These are phyloP conservation scores for Moelleriella libera DNA, from an alignment of 2,329 filamentous ascomycete genomes.

Conservation along the genomic window DNA sequence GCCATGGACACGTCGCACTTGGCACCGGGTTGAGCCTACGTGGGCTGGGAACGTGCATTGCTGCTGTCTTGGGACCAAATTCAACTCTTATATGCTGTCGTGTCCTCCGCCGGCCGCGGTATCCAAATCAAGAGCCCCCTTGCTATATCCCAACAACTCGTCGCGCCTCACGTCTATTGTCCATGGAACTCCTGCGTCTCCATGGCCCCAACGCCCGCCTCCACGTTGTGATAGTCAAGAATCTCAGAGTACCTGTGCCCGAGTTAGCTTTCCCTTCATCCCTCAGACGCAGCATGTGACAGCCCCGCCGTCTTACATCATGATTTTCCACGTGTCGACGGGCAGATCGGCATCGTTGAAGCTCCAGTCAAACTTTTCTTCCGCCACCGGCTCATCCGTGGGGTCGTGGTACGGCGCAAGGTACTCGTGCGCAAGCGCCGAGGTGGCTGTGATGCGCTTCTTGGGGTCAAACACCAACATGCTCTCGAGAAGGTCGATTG, in stretches of 20 bases:
- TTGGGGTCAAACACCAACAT: conserved; percentile 99
- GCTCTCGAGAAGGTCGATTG: conserved; percentile 82
- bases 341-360: conserved; percentile 97
- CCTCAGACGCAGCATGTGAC: neutral
- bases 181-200: conserved; percentile 22
- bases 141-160: neutral
- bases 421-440: conserved; percentile 84
- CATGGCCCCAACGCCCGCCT: conserved; percentile 30
- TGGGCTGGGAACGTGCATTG: no score
- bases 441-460: conserved; percentile 77
- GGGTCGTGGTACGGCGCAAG: conserved; percentile 95
- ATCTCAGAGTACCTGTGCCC: conserved; percentile 85
- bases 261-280: neutral
- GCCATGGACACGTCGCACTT: no score
- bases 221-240: conserved; percentile 94
- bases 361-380: conserved; percentile 99
- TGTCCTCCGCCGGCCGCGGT: conserved; percentile 1
- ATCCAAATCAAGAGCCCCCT: conserved; percentile 4
- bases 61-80: neutral
- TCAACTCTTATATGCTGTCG: conserved; percentile 3
- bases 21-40: no score
- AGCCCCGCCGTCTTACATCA: conserved; percentile 60
- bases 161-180: conserved; percentile 11
- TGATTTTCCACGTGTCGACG: conserved; percentile 99
- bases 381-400: conserved; percentile 85